Evolutionary conservation across 2,329 filamentous ascomycete species (phyloP).

Genomic region (Podosphaera aphanis): DNA sequence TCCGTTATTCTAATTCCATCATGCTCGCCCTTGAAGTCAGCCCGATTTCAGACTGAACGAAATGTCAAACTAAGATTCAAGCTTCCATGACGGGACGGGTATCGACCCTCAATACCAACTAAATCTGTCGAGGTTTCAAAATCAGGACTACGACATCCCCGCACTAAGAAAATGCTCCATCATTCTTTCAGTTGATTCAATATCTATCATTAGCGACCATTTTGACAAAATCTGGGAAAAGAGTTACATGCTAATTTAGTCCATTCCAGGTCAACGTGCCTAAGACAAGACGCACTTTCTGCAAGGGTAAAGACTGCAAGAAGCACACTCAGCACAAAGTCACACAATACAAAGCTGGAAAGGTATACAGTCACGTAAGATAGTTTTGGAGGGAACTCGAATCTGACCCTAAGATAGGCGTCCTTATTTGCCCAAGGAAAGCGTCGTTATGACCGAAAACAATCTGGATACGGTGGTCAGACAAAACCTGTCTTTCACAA

Average conservation of each 20-base stretch:
- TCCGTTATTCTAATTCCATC: neutral
- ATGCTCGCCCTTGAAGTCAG: neutral
- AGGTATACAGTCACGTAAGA: constrained; percentile 27
- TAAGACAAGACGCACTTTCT: constrained; percentile 93
- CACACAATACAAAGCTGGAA: constrained; percentile 92
- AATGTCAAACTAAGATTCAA: no score
- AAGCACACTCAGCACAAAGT: constrained; percentile 85
- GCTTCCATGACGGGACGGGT: no score
- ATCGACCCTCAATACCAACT: no score
- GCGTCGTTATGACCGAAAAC: constrained; percentile 98
- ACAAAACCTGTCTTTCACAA: constrained; percentile 99
- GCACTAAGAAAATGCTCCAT: neutral
- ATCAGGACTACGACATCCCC: no score
- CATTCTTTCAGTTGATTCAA: neutral
- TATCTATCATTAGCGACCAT: neutral
- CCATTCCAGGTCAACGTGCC: constrained; percentile 64
- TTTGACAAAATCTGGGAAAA: neutral
- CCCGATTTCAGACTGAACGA: no score
- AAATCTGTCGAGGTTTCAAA: no score
- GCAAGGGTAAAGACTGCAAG: constrained; percentile 86
- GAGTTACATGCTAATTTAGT: neutral
- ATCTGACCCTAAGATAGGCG: constrained; percentile 26
- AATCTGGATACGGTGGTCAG: constrained; percentile 99
- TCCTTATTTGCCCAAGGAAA: constrained; percentile 96
- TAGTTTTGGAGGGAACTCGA: neutral